Evolutionary conservation across 1,284 basidiomycete species (phyloP).

Genomic region (Mycena sp.): DNA sequence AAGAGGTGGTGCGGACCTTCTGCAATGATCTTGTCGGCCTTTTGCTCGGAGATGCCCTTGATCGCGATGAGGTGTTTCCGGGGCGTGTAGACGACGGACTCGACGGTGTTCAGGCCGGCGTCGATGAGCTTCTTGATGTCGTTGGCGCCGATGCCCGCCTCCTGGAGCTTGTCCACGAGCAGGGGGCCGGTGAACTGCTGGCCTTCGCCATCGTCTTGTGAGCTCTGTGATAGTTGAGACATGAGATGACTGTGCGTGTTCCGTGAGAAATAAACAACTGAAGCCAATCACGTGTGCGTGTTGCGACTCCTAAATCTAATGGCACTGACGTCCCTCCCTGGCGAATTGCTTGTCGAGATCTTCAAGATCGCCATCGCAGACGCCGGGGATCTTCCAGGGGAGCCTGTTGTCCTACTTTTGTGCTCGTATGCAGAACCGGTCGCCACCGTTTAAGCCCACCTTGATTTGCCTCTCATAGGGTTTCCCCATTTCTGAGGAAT

Average conservation of each 20-base stretch:
- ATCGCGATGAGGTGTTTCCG: constrained; percentile 93
- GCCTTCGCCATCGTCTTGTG: constrained; percentile 61
- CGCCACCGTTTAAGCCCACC: background rate
- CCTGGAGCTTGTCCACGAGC: constrained; percentile 86
- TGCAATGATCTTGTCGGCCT: constrained; percentile 95
- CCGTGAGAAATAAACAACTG: background rate
- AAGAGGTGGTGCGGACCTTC: constrained; percentile 72
- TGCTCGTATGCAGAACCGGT: constrained; percentile 1
- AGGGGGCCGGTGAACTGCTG: constrained; percentile 79
- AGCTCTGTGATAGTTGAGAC: constrained; percentile 55
- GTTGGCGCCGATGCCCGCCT: constrained; percentile 89
- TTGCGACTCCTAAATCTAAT: background rate
- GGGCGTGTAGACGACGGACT: constrained; percentile 96
- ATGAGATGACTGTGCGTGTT: too few species aligned
- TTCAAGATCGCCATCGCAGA: constrained; percentile 12
- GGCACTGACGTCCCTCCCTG: constrained; percentile 15
- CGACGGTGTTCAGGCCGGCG: constrained; percentile 93
- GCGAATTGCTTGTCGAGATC: constrained; percentile 29
- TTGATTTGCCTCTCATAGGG: constrained; percentile 34
- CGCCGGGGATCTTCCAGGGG: background rate
- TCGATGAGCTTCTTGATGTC: constrained; percentile 98
- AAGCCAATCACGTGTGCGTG: constrained; percentile 3
- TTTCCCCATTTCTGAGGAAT: constrained; percentile 36
- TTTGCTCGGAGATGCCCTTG: constrained; percentile 98
- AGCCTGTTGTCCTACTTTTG: constrained; percentile 8